A percentile compares a stretch with the other conserved stretches of the same genome.
Conservation (phyloP, 345 rosid genomes). For the Gossypium australe region DNA sequence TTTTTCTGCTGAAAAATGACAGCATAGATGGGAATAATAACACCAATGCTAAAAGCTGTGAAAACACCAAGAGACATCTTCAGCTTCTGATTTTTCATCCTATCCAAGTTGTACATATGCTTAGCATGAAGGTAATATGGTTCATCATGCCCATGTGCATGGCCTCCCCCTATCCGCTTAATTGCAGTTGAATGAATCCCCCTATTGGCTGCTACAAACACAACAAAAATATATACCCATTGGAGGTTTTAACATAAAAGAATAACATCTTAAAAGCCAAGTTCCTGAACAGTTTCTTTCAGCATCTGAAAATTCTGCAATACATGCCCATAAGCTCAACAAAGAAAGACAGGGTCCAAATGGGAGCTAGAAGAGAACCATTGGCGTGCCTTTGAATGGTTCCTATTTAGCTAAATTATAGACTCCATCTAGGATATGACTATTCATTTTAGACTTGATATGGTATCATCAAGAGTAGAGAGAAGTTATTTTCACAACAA, state of each 20-base stretch:
- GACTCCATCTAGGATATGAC: neutral
- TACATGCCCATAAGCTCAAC: no score
- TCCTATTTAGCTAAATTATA: neutral
- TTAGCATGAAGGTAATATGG: conserved; percentile 81
- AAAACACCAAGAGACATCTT: conserved; percentile 83
- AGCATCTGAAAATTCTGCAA: neutral
- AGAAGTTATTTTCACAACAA: neutral
- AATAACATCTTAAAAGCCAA: neutral
- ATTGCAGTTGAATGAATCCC: conserved; percentile 63
- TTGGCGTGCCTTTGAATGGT: no score
- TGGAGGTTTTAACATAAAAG: neutral
- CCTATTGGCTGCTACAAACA: conserved; percentile 28
- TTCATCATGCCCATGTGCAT: conserved; percentile 28
- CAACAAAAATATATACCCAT: neutral
- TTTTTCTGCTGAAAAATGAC: conserved; percentile 94
- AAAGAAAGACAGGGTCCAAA: neutral
- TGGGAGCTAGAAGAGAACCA: neutral
- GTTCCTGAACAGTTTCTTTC: neutral
- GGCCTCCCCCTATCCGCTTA: conserved; percentile 42
- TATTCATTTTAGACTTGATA: neutral
- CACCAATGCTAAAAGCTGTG: conserved; percentile 87
- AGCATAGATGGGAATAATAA: conserved; percentile 75
- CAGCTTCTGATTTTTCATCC: conserved; percentile 72
- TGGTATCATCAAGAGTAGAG: neutral
- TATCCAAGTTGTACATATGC: conserved; percentile 98